Conservation (phyloP, 441 rosid genomes). For the Lagerstroemia fauriei region DNA sequence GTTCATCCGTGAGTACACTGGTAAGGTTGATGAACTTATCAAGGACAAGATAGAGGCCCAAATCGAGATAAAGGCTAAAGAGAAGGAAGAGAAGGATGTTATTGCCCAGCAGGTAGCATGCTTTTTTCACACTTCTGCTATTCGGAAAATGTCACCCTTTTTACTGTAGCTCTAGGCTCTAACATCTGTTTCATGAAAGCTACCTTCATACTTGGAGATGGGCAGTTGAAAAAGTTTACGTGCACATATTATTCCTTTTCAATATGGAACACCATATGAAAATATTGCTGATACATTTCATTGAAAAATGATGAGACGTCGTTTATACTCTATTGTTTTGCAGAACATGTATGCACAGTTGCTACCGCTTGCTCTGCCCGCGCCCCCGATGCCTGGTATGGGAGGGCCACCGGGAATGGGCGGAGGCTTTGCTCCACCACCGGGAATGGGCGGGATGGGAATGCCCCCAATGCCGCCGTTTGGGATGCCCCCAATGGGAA, state of each 20-base stretch:
- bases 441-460: slow-evolving; percentile 81
- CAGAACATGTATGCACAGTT: slow-evolving; percentile 99
- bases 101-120: slow-evolving; percentile 82
- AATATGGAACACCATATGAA: neutral
- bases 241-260: neutral
- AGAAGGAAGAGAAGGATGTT: slow-evolving; percentile 88
- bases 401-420: slow-evolving; percentile 42
- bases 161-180: too few species aligned
- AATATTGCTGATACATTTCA: neutral
- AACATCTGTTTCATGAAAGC: neutral
- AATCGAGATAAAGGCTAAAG: slow-evolving; percentile 75
- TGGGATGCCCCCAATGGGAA: slow-evolving; percentile 96
- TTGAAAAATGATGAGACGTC: neutral
- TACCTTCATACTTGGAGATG: neutral
- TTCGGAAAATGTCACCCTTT: neutral
- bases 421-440: slow-evolving; percentile 63
- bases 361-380: slow-evolving; percentile 92
- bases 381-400: slow-evolving; percentile 98
- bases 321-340: slow-evolving; percentile 18
- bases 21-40: slow-evolving; percentile 92
- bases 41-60: slow-evolving; percentile 81
- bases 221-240: neutral
- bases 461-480: slow-evolving; percentile 95
- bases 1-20: slow-evolving; percentile 90
- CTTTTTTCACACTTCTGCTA: neutral